Evolutionary conservation across 2,329 filamentous ascomycete species (phyloP), one percentile per base, ranked within the genome.

Genomic region (Aspergillus versicolor): DNA sequence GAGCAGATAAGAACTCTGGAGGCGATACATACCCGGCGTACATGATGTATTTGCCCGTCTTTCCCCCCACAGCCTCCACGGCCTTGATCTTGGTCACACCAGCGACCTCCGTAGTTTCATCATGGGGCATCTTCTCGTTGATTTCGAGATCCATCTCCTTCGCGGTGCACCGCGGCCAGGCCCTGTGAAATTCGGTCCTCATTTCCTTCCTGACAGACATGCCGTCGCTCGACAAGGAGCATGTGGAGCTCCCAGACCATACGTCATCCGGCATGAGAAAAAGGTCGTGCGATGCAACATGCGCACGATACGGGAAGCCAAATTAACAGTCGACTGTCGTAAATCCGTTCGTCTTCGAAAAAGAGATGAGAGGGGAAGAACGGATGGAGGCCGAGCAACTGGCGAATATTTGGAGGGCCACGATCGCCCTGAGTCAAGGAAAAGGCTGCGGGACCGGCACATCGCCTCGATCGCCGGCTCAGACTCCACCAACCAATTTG

Each of bases 1-100:
- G 19, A n/a, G 19, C 24, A 27, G 19, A 43, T 15, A 19, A 12
- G 32, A 15, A 5, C 17, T 34, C 12, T 9, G 5, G 21, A 11
- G 15, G 9, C n/a, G 4, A 47, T 21, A 62, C 64, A 42, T 60
- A 69, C 66, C 68, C 67, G 21, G 60, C 60, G 43, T 68, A 70
- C 11, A 70, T 61, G 24, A 70, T 51, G 54, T 70, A 71, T 56
- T 65, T 66, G 9, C 68, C 66, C 50, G 66, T 69, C n/a, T 63
- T 62, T n/a, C 67, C 65, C 43, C 67, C 67, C 17, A 71, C 65
- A 1, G 65, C 62, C 47, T 68, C 66, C 12, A 65, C 64, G 12
- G 67, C 69, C 48, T 70, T 65, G 30, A 71, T 66, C 55, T 67
- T 69, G 24, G 62, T 63, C n/a, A 67, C 63, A 11, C 65, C 67